Evolutionary conservation across 805 yeast genomes (phyloP).

Genomic region (Metschnikowia colocasiae): DNA sequence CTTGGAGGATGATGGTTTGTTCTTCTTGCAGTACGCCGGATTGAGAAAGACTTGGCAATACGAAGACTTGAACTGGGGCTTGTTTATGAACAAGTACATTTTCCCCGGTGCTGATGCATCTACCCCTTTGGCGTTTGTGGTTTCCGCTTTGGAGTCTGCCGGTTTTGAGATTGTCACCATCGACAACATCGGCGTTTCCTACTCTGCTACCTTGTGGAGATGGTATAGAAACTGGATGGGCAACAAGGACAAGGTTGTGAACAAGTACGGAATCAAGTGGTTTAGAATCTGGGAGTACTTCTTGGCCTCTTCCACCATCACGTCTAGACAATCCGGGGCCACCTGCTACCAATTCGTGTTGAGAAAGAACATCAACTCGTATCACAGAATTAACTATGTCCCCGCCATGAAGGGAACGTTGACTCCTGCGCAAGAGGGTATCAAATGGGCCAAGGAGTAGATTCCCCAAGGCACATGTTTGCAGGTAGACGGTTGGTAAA

Average conservation of each 20-base stretch:
- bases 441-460: slow-evolving; percentile 50
- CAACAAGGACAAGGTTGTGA: slow-evolving; percentile 69
- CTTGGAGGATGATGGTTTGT: slow-evolving; percentile 88
- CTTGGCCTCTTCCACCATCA: slow-evolving; percentile 75
- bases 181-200: slow-evolving; percentile 90
- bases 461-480: neutral
- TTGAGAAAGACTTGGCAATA: slow-evolving; percentile 90
- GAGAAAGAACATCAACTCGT: slow-evolving; percentile 84
- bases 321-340: slow-evolving; percentile 91
- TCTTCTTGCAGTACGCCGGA: slow-evolving; percentile 86
- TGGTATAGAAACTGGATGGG: slow-evolving; percentile 95
- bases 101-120: slow-evolving; percentile 98
- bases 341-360: slow-evolving; percentile 86
- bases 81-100: slow-evolving; percentile 92
- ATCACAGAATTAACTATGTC: slow-evolving; percentile 77
- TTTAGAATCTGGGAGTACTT: slow-evolving; percentile 91
- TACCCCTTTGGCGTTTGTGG: slow-evolving; percentile 84
- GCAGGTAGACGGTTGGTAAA: no score
- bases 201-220: slow-evolving; percentile 86
- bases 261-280: slow-evolving; percentile 87
- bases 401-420: slow-evolving; percentile 74
- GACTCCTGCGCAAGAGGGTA: slow-evolving; percentile 53
- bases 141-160: slow-evolving; percentile 69
- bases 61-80: slow-evolving; percentile 91
- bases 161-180: slow-evolving; percentile 82